These are phyloP conservation scores for Eucalyptus lansdowneana DNA, from an alignment of 345 rosid genomes.

Conservation along the genomic window DNA sequence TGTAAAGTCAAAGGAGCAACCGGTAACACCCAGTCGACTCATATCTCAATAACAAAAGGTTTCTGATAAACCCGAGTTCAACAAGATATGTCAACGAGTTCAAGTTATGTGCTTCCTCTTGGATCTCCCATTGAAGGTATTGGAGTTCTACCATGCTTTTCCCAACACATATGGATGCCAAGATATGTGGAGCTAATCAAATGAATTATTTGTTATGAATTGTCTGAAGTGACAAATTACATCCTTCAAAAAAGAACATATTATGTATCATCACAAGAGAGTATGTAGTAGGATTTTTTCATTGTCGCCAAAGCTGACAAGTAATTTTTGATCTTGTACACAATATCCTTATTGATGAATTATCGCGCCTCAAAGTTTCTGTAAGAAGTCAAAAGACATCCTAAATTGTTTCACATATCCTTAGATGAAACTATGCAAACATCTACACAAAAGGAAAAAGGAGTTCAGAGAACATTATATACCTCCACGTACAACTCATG, in stretches of 20 bases:
- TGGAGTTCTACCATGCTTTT: not conserved
- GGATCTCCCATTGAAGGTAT: not conserved
- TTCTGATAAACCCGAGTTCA: too few species aligned
- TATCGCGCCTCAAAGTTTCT: accelerated
- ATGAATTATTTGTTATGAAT: not conserved
- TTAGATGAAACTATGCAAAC: not conserved
- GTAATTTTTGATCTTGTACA: not conserved
- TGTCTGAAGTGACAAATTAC: not conserved
- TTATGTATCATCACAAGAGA: not conserved
- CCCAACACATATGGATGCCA: not conserved
- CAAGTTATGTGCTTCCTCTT: not conserved
- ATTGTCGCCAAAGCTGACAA: not conserved
- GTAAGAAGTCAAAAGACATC: not conserved
- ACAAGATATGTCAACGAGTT: not conserved
- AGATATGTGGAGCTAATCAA: not conserved
- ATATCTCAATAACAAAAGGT: not conserved
- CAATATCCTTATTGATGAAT: not conserved
- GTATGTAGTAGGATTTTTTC: not conserved
- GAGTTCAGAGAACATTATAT: not conserved
- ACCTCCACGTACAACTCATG: not conserved
- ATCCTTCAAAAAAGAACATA: too few species aligned
- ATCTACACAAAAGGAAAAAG: not conserved
- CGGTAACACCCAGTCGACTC: not conserved
- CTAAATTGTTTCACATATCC: not conserved
- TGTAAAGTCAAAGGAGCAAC: not conserved